phyloP scores from a whole-genome alignment of 2,329 filamentous ascomycete genomes.

The Alternaria consortialis region DNA sequence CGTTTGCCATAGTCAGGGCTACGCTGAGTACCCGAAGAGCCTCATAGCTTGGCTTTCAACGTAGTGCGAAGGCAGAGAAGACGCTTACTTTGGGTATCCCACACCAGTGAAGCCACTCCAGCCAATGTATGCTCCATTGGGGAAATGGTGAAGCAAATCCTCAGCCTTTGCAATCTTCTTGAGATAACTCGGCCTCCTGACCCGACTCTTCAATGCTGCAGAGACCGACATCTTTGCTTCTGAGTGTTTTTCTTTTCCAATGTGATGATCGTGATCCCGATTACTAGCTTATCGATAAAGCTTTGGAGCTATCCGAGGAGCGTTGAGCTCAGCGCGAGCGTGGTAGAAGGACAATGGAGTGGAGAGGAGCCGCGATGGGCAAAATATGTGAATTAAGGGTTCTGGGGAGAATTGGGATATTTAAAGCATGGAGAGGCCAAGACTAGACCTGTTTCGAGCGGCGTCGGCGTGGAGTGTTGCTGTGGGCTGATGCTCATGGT shows the following conservation, averaged over 20 bases:
- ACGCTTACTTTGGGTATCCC: slow-evolving; percentile 81
- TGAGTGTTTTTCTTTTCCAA: background rate
- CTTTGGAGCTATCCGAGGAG: background rate
- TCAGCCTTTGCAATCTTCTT: slow-evolving; percentile 81
- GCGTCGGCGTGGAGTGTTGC: slow-evolving; percentile 14
- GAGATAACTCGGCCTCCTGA: slow-evolving; percentile 78
- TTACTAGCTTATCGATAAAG: slow-evolving; percentile 22
- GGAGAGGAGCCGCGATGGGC: slow-evolving; percentile 22
- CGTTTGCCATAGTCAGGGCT: background rate
- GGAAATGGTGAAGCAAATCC: slow-evolving; percentile 82
- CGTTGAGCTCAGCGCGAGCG: slow-evolving; percentile 7
- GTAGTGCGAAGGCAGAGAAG: background rate
- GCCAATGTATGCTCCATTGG: slow-evolving; percentile 84
- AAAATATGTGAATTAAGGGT: background rate
- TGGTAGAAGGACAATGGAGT: slow-evolving; percentile 9
- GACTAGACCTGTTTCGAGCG: slow-evolving; percentile 19
- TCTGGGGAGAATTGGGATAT: slow-evolving; percentile 13
- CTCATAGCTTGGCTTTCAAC: background rate
- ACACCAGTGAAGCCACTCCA: slow-evolving; percentile 94
- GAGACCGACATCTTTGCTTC: slow-evolving; percentile 63
- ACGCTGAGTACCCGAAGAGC: background rate
- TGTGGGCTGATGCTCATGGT: slow-evolving; percentile 21
- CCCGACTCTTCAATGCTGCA: slow-evolving; percentile 77
- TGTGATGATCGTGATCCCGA: background rate
- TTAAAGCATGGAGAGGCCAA: slow-evolving; percentile 16